phyloP scores from a whole-genome alignment of 202 grass and related monocot species.

The Carex arenaria region DNA sequence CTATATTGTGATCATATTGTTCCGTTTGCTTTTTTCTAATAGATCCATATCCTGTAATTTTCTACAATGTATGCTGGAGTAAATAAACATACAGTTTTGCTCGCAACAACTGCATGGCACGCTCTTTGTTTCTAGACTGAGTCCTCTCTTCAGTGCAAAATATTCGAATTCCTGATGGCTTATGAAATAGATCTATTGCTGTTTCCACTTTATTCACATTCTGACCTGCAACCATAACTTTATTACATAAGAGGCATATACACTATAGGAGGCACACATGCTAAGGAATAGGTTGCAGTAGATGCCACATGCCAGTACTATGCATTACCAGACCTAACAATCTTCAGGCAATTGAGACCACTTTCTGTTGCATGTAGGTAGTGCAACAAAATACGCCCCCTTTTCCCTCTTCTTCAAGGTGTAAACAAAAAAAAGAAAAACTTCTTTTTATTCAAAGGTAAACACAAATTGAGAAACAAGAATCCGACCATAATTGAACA shows the following conservation, averaged over 20 bases:
- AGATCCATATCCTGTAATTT: neutral
- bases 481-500: neutral
- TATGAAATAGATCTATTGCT: slow-evolving; percentile 90
- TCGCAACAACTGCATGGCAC: slow-evolving; percentile 86
- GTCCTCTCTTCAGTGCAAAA: slow-evolving; percentile 98
- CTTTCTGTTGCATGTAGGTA: neutral
- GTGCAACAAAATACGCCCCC: neutral
- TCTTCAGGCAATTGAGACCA: neutral
- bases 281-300: neutral
- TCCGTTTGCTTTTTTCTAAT: neutral
- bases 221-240: slow-evolving; percentile 61
- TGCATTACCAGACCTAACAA: neutral
- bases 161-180: slow-evolving; percentile 93
- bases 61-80: neutral
- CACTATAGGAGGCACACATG: neutral
- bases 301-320: neutral
- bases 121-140: slow-evolving; percentile 79
- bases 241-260: neutral
- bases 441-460: neutral
- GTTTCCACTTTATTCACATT: slow-evolving; percentile 99
- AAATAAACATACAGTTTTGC: slow-evolving; percentile 81
- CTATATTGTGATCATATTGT: neutral
- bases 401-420: neutral
- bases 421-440: neutral
- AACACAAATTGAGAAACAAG: neutral